phyloP scores from a whole-genome alignment of 2,329 filamentous ascomycete genomes.

The Aspergillus tanneri region DNA sequence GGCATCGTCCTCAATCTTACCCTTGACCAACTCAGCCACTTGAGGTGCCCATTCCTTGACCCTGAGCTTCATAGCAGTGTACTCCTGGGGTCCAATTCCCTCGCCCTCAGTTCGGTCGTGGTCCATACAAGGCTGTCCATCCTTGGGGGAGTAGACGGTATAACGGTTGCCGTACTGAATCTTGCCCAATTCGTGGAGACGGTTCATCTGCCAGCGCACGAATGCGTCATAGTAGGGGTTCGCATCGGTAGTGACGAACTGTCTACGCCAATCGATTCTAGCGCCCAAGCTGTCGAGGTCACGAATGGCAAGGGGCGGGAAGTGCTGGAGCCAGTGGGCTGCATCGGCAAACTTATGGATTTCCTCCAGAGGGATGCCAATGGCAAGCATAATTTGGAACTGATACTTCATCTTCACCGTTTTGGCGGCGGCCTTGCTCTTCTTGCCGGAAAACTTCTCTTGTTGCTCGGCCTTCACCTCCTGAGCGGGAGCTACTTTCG shows the following conservation, averaged over 20 bases:
- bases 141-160: conserved; percentile 89
- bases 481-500: conserved; percentile 58
- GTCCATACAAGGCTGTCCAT: conserved; percentile 83
- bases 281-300: conserved; percentile 83
- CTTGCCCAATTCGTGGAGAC: conserved; percentile 82
- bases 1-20: conserved; percentile 73
- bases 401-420: conserved; percentile 93
- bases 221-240: conserved; percentile 98
- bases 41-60: conserved; percentile 84
- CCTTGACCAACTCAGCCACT: conserved; percentile 68
- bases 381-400: conserved; percentile 89
- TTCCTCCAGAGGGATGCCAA: conserved; percentile 82
- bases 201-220: conserved; percentile 95
- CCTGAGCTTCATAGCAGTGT: conserved; percentile 87
- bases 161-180: conserved; percentile 92
- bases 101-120: conserved; percentile 81
- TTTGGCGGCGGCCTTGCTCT: conserved; percentile 88
- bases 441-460: conserved; percentile 88
- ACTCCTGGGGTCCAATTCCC: conserved; percentile 83
- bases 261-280: conserved; percentile 88
- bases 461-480: conserved; percentile 75
- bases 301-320: conserved; percentile 73
- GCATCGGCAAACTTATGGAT: conserved; percentile 92
- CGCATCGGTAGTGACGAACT: conserved; percentile 90
- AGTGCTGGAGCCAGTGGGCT: conserved; percentile 88